Conservation (phyloP, 441 rosid species). For the Metrosideros polymorpha region DNA sequence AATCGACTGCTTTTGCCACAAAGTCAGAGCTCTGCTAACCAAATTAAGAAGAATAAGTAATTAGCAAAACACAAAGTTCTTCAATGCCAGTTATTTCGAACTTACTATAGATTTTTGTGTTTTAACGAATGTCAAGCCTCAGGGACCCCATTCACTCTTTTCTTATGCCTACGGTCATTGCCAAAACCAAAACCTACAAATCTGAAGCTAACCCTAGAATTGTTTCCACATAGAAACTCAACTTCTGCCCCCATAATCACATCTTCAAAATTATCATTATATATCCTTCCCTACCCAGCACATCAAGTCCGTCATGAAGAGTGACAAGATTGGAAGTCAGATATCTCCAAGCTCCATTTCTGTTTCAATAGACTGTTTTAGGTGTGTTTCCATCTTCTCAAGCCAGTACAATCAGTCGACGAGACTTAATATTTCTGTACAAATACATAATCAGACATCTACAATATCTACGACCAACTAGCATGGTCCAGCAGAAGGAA, state of each 20-base stretch:
- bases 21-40: slow-evolving; percentile 4
- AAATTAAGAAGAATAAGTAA: not conserved
- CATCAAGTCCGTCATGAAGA: not conserved
- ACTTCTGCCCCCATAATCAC: not conserved
- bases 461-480: not conserved
- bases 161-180: not conserved
- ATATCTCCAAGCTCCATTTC: not conserved
- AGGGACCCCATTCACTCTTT: not conserved
- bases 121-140: not conserved
- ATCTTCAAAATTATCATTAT: not conserved
- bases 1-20: slow-evolving; percentile 3
- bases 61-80: not conserved
- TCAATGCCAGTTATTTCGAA: not conserved
- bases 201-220: not conserved
- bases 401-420: not conserved
- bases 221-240: not conserved
- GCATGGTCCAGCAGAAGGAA: not conserved
- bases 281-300: not conserved
- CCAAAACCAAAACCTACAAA: not conserved
- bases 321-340: not conserved
- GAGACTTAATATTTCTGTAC: not conserved
- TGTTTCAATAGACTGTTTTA: not conserved
- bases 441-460: not conserved
- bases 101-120: not conserved
- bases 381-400: not conserved